Conservation (phyloP, 2,329 filamentous ascomycete genomes). For the Monosporascus cannonballus region DNA sequence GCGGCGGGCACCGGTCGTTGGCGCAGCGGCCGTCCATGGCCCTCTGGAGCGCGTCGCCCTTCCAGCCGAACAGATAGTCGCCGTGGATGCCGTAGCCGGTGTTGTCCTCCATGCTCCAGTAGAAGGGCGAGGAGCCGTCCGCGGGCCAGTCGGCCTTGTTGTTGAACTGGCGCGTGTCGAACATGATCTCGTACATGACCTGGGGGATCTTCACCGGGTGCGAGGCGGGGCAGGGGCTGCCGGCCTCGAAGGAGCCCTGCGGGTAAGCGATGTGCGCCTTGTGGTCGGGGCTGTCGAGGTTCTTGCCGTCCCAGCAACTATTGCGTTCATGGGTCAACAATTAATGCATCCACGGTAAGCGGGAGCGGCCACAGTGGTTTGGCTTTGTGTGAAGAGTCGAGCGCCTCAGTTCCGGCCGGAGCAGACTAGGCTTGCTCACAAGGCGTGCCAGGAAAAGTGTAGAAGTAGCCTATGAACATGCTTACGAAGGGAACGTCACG, state of each 20-base stretch:
- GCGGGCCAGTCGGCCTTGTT: constrained; percentile 28
- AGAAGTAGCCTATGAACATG: background rate
- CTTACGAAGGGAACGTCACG: constrained; percentile 19
- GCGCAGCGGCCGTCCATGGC: constrained; percentile 30
- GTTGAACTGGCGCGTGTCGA: constrained; percentile 29
- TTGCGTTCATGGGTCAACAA: too few relatives aligned
- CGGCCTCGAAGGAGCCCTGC: constrained; percentile 22
- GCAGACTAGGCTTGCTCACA: background rate
- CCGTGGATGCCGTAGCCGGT: constrained; percentile 31
- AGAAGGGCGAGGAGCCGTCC: constrained; percentile 26
- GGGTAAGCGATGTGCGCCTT: constrained; percentile 25
- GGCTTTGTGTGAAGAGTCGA: too few relatives aligned
- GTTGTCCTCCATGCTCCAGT: constrained; percentile 26
- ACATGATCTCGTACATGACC: constrained; percentile 37
- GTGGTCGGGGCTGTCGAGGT: constrained; percentile 27
- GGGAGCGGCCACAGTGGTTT: too few relatives aligned
- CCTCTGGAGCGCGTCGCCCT: constrained; percentile 30
- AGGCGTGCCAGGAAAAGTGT: too few relatives aligned
- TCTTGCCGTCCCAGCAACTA: constrained; percentile 27
- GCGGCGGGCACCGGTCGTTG: constrained; percentile 23
- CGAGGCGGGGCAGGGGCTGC: constrained; percentile 21
- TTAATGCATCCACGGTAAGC: too few relatives aligned
- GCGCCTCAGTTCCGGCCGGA: background rate
- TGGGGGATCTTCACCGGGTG: constrained; percentile 30
- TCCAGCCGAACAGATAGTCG: constrained; percentile 34